Percentiles rank a stretch among this genome's conserved stretches.
Conservation (phyloP, 139 green algal genomes). For the Yamagishiella unicocca region DNA sequence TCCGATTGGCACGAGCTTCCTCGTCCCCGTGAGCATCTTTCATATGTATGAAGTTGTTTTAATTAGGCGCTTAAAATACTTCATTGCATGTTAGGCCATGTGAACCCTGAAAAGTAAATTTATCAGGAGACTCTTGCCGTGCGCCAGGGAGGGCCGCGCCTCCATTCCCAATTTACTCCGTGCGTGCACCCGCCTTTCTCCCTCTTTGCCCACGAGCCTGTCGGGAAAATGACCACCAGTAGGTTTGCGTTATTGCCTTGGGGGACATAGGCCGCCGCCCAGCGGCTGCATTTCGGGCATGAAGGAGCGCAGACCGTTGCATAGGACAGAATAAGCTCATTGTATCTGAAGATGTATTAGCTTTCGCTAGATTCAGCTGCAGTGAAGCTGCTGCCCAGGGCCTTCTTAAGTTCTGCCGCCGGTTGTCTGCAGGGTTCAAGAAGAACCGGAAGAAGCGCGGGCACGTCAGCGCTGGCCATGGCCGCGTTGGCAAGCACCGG, state of each 20-base stretch:
- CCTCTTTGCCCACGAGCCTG: conserved; percentile 42
- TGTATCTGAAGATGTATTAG: no score
- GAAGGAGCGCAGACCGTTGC: background rate
- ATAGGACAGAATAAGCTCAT: background rate
- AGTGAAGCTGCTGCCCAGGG: no score
- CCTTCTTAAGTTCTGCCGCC: background rate
- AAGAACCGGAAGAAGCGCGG: conserved; percentile 99
- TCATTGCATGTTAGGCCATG: background rate
- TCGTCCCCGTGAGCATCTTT: no score
- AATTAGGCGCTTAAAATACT: no score
- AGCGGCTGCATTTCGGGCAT: background rate
- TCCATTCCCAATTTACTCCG: background rate
- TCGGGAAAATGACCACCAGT: conserved; percentile 50
- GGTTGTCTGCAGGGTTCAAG: conserved; percentile 72
- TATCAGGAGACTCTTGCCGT: background rate
- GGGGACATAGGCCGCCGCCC: background rate
- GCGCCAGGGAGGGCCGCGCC: background rate
- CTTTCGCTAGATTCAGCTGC: no score
- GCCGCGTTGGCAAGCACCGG: conserved; percentile 99
- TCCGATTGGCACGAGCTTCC: no score
- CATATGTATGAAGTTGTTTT: no score
- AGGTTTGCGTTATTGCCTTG: background rate
- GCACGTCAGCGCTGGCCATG: conserved; percentile 97
- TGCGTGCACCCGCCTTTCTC: background rate
- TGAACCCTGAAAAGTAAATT: background rate